Conservation (phyloP, 2,329 filamentous ascomycete species). For the Tolypocladium cylindrosporum region DNA sequence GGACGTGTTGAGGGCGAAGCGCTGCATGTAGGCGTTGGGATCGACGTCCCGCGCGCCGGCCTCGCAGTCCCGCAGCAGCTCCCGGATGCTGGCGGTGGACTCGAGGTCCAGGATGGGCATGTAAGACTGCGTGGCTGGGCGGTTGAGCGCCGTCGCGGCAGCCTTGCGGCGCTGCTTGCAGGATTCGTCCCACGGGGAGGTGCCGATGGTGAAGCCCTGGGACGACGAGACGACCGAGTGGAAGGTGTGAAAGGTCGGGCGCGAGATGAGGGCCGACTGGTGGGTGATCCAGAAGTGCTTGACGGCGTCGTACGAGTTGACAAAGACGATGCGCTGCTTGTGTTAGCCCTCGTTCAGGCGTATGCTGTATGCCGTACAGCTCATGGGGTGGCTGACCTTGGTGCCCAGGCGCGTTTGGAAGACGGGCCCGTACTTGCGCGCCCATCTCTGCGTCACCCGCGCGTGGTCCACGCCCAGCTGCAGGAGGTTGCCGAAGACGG, state of each 20-base stretch:
- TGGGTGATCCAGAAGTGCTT: conserved; percentile 69
- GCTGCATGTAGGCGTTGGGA: conserved; percentile 62
- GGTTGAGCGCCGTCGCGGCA: conserved; percentile 68
- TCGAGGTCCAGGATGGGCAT: conserved; percentile 78
- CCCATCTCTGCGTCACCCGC: conserved; percentile 43
- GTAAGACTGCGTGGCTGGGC: conserved; percentile 66
- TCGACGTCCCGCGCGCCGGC: conserved; percentile 56
- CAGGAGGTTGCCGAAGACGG: conserved; percentile 53
- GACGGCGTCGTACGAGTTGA: conserved; percentile 68
- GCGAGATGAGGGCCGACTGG: conserved; percentile 66
- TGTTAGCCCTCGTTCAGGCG: not conserved
- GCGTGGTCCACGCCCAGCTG: conserved; percentile 50
- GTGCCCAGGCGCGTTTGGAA: conserved; percentile 63
- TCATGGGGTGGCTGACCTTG: conserved; percentile 37
- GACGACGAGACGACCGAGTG: conserved; percentile 68
- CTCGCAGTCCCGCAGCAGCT: conserved; percentile 56
- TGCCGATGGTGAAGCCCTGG: conserved; percentile 74
- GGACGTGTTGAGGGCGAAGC: conserved; percentile 67
- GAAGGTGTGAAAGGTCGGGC: conserved; percentile 72
- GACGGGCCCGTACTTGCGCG: conserved; percentile 50
- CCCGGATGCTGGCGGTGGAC: conserved; percentile 59
- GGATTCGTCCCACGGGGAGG: conserved; percentile 74
- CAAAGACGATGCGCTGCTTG: conserved; percentile 57
- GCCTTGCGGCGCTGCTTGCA: conserved; percentile 70
- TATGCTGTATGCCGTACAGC: too few relatives aligned